Conservation (phyloP, 306 rosid genomes). For the Dalbergia cultrata region DNA sequence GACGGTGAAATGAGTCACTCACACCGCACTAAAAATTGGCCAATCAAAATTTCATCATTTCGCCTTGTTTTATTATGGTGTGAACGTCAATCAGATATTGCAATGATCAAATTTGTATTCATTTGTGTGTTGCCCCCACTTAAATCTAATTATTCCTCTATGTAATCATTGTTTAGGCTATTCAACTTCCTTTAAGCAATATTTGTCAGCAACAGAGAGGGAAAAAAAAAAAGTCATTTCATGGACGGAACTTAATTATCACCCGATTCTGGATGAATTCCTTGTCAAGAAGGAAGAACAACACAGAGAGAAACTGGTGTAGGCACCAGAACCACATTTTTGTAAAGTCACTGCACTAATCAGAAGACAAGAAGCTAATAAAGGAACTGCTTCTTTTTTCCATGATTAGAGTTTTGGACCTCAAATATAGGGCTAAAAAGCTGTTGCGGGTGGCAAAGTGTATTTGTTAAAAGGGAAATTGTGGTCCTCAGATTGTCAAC, state of each 20-base stretch:
- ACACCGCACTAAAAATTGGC: conserved; percentile 34
- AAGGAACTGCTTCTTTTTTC: conserved; percentile 33
- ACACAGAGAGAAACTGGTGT: conserved; percentile 2
- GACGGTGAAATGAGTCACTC: conserved; percentile 26
- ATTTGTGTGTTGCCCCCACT: conserved; percentile 40
- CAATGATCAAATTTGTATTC: conserved; percentile 11
- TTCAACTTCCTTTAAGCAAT: conserved; percentile 40
- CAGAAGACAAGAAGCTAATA: conserved; percentile 36
- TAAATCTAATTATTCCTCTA: conserved; percentile 15
- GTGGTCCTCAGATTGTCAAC: conserved; percentile 58
- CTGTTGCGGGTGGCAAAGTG: conserved; percentile 42
- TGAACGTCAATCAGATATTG: conserved; percentile 33
- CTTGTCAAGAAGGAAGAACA: conserved; percentile 41
- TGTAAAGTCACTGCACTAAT: conserved; percentile 41
- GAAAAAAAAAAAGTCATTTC: conserved; percentile 26
- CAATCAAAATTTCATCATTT: conserved; percentile 39
- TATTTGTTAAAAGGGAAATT: conserved; percentile 29
- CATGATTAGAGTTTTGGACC: conserved; percentile 38
- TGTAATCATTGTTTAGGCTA: conserved; percentile 46
- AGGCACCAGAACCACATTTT: conserved; percentile 49
- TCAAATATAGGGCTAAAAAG: conserved; percentile 36
- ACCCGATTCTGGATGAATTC: conserved; percentile 12
- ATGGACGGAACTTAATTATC: conserved; percentile 7
- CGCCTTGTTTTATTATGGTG: conserved; percentile 35
- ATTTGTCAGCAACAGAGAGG: background rate